These are phyloP conservation scores for Phytophthora melonis DNA, from an alignment of 352 stramenopile genomes.

Conservation along the genomic window DNA sequence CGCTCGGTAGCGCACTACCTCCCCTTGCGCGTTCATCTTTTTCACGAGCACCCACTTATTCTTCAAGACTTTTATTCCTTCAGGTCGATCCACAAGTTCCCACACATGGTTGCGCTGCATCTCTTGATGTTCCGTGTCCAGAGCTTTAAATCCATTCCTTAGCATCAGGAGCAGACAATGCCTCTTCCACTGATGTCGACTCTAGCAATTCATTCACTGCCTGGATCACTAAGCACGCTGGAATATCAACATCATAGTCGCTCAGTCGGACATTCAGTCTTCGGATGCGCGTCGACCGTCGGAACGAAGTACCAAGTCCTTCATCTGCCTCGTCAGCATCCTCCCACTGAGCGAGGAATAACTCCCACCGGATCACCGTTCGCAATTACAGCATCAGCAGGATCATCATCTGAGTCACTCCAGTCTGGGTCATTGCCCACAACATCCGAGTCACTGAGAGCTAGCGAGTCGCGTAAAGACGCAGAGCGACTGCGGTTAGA, in stretches of 20 bases:
- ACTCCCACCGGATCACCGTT: slow-evolving; percentile 1
- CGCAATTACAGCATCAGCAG: slow-evolving; percentile 8
- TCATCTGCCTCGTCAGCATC: too few relatives aligned
- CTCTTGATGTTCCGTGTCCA: background rate
- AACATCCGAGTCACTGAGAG: slow-evolving; percentile 18
- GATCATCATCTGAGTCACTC: background rate
- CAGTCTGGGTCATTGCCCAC: background rate
- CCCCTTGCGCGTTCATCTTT: background rate
- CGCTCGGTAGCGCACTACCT: background rate
- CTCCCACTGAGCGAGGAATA: slow-evolving; percentile 4
- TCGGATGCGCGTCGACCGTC: background rate
- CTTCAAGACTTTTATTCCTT: background rate
- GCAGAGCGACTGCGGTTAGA: slow-evolving; percentile 8
- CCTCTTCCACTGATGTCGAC: background rate
- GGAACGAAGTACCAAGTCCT: background rate
- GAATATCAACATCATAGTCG: background rate
- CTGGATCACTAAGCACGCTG: background rate
- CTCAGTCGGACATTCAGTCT: background rate
- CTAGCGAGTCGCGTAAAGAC: slow-evolving; percentile 1
- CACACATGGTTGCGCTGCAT: background rate
- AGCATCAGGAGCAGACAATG: background rate
- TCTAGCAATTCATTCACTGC: background rate
- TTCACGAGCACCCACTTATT: background rate
- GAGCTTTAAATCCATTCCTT: background rate
- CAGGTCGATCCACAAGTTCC: background rate